Percentiles rank a stretch among this genome's conserved stretches.
phyloP scores from a whole-genome alignment of 495 filamentous ascomycete genomes.

The Penicillium salamii region DNA sequence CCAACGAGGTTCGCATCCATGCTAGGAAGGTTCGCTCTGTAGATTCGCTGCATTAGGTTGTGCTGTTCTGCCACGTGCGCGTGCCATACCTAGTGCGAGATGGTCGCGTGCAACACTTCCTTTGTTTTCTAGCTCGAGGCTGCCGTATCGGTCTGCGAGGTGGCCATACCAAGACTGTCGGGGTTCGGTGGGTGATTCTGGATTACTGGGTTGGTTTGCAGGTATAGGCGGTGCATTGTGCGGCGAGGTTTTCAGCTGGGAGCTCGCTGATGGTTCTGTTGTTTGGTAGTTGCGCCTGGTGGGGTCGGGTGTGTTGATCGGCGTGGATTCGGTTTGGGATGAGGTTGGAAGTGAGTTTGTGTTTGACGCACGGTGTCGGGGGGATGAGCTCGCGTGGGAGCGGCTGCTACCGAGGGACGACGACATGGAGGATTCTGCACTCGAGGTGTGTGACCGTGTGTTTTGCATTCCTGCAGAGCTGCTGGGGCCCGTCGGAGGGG shows the following conservation, averaged over 20 bases:
- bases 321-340: constrained; percentile 30
- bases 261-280: constrained; percentile 19
- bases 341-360: constrained; percentile 11
- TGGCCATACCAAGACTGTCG: constrained; percentile 48
- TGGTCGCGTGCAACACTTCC: constrained; percentile 94
- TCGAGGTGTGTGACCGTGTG: constrained; percentile 20
- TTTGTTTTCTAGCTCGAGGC: constrained; percentile 92
- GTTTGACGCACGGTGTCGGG: constrained; percentile 11
- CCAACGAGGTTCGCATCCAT: constrained; percentile 92
- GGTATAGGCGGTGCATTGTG: neutral
- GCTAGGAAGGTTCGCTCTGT: constrained; percentile 94
- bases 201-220: constrained; percentile 1
- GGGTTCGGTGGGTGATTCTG: constrained; percentile 14
- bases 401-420: constrained; percentile 23
- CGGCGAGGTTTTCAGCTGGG: constrained; percentile 2
- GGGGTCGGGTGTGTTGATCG: constrained; percentile 26
- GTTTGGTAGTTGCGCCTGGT: constrained; percentile 35
- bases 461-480: constrained; percentile 11
- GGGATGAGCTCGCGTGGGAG: constrained; percentile 22
- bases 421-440: constrained; percentile 19
- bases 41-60: neutral
- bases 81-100: constrained; percentile 75
- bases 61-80: neutral
- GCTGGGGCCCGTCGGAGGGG: constrained; percentile 19
- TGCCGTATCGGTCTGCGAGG: constrained; percentile 67